These are phyloP conservation scores for Alternaria novae-zelandiae DNA, from an alignment of 2,329 filamentous ascomycete genomes.

Conservation along the genomic window DNA sequence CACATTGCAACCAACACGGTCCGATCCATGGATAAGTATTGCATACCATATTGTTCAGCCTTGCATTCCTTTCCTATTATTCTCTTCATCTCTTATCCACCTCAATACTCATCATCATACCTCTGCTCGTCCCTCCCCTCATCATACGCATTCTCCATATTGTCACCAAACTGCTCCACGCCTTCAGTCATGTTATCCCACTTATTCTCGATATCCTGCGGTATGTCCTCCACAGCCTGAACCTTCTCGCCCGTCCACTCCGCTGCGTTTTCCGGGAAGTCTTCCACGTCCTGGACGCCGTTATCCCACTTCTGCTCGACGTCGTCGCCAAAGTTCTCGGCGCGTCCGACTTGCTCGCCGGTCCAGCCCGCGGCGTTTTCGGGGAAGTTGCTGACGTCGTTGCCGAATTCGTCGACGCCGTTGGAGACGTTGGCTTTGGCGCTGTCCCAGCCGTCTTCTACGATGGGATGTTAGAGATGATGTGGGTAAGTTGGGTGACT, in stretches of 20 bases:
- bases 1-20: background rate
- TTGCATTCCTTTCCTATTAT: background rate
- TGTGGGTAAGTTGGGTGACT: background rate
- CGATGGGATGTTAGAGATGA: background rate
- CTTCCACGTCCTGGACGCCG: constrained; percentile 28
- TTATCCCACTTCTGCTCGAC: constrained; percentile 29
- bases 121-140: constrained; percentile 29
- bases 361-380: constrained; percentile 33
- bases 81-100: background rate
- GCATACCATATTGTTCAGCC: background rate
- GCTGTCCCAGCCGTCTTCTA: constrained; percentile 26
- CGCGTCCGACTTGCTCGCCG: constrained; percentile 31
- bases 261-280: constrained; percentile 33
- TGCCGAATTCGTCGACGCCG: constrained; percentile 23
- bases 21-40: no score
- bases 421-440: constrained; percentile 22
- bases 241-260: constrained; percentile 33
- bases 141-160: constrained; percentile 34
- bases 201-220: constrained; percentile 30
- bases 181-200: constrained; percentile 28
- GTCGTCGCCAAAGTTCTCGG: constrained; percentile 28
- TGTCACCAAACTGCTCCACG: constrained; percentile 26
- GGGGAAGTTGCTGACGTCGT: constrained; percentile 26
- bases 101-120: constrained; percentile 27
- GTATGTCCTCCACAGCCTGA: constrained; percentile 32